phyloP scores from a whole-genome alignment of 352 stramenopile species.

The Achlya hypogyna region DNA sequence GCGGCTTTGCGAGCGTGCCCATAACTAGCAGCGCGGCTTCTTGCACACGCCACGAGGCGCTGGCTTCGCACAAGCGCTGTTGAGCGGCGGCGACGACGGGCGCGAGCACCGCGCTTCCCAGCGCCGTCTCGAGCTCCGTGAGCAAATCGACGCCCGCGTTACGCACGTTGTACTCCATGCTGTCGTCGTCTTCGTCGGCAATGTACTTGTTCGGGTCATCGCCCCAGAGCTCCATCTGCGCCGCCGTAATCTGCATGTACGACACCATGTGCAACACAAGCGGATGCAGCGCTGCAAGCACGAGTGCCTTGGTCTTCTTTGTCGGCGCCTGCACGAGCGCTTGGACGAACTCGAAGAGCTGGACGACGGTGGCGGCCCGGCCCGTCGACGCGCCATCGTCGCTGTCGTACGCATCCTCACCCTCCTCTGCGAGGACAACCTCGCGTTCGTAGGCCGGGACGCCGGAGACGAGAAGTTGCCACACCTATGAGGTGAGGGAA shows the following conservation, averaged over 20 bases:
- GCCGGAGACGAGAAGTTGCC: conserved; percentile 38
- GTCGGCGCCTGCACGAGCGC: conserved; percentile 53
- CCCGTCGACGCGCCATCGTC: conserved; percentile 62
- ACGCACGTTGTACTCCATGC: conserved; percentile 64
- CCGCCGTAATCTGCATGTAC: conserved; percentile 77
- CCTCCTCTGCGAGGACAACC: conserved; percentile 42
- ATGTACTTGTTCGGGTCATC: conserved; percentile 81
- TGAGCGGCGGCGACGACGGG: conserved; percentile 48
- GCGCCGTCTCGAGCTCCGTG: conserved; percentile 45
- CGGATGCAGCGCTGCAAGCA: conserved; percentile 42
- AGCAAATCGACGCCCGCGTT: conserved; percentile 61
- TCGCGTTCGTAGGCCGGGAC: conserved; percentile 42
- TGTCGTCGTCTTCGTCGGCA: conserved; percentile 77
- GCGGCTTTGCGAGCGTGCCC: conserved; percentile 47
- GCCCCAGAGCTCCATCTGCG: conserved; percentile 64
- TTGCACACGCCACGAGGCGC: conserved; percentile 47
- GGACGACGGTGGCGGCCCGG: conserved; percentile 54
- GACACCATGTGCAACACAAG: conserved; percentile 73
- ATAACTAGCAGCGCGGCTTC: conserved; percentile 68
- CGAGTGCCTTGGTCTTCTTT: conserved; percentile 64
- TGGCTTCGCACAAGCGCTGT: conserved; percentile 38
- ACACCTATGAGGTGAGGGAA: conserved; percentile 29
- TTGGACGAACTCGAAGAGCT: conserved; percentile 66
- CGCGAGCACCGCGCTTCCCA: conserved; percentile 52
- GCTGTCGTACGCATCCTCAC: conserved; percentile 70